Evolutionary conservation across 192 early-diverging fungal genomes (phyloP).

Genomic region (Coemansia sp.): DNA sequence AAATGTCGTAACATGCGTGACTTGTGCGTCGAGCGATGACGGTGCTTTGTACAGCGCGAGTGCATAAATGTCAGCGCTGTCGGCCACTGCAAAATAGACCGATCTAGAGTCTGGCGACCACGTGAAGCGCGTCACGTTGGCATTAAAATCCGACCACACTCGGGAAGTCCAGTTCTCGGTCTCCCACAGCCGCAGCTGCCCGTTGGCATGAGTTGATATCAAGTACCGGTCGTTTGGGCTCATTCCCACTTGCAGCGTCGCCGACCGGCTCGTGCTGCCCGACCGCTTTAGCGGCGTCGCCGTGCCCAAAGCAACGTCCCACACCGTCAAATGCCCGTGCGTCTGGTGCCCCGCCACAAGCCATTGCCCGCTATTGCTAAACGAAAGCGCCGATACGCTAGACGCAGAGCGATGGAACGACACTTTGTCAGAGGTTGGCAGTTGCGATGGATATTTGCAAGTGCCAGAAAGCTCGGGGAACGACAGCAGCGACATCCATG

Average conservation of each 20-base stretch:
- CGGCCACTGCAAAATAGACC: conserved; percentile 36
- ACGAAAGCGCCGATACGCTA: conserved; percentile 48
- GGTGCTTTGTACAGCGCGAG: conserved; percentile 39
- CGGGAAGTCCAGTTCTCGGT: conserved; percentile 43
- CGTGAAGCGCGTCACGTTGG: conserved; percentile 20
- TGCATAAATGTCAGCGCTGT: conserved; percentile 33
- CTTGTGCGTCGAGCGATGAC: conserved; percentile 44
- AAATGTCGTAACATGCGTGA: conserved; percentile 31
- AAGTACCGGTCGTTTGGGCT: conserved; percentile 45
- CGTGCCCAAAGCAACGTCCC: conserved; percentile 51
- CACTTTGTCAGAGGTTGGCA: conserved; percentile 1
- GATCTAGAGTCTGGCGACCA: conserved; percentile 55
- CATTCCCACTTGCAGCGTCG: conserved; percentile 26
- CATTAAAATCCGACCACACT: conserved; percentile 48
- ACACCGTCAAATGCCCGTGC: conserved; percentile 43
- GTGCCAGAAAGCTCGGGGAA: conserved; percentile 21
- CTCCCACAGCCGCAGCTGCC: conserved; percentile 55
- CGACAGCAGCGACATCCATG: conserved; percentile 48
- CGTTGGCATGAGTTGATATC: conserved; percentile 42
- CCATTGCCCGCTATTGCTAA: conserved; percentile 48
- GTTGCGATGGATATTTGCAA: conserved; percentile 9
- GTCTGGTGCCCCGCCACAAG: conserved; percentile 43
- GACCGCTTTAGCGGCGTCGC: conserved; percentile 47
- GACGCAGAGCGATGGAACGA: conserved; percentile 18
- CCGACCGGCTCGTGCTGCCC: conserved; percentile 27